A percentile compares a stretch with the other conserved stretches of the same genome.
Conservation (phyloP, 139 green algal species). For the Tetradesmus lagerheimii region DNA sequence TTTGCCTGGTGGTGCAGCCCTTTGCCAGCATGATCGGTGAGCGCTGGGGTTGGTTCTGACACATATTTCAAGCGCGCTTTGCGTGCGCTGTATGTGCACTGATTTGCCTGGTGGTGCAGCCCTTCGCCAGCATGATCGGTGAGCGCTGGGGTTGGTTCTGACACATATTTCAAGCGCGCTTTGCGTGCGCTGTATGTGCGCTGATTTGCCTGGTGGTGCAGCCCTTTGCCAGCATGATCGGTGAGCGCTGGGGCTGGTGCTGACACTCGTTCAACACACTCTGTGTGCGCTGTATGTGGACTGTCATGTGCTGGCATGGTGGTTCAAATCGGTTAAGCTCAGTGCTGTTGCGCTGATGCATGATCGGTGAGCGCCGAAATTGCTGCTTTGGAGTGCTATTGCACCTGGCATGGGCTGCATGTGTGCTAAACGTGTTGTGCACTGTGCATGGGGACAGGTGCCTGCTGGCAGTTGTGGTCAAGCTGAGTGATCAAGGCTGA, state of each 20-base stretch:
- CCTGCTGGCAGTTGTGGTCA: no score
- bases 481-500: no score
- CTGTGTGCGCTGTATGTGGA: no score
- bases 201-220: constrained; percentile 77
- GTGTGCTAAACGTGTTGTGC: no score
- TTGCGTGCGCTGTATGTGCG: no score
- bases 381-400: no score
- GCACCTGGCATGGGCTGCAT: no score
- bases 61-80: constrained; percentile 57
- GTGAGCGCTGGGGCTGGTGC: not conserved
- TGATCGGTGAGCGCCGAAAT: constrained; percentile 47
- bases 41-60: not conserved
- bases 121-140: constrained; percentile 70
- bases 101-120: constrained; percentile 79
- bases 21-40: constrained; percentile 69
- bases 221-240: constrained; percentile 72
- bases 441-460: no score
- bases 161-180: constrained; percentile 60
- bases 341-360: no score
- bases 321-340: constrained; percentile 56
- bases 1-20: constrained; percentile 80
- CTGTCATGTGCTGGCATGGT: constrained; percentile 65
- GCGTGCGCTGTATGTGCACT: no score
- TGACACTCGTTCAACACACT: constrained; percentile 60
- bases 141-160: not conserved